phyloP scores from a whole-genome alignment of 192 early-diverging fungal genomes.

The Coemansia sp. region DNA sequence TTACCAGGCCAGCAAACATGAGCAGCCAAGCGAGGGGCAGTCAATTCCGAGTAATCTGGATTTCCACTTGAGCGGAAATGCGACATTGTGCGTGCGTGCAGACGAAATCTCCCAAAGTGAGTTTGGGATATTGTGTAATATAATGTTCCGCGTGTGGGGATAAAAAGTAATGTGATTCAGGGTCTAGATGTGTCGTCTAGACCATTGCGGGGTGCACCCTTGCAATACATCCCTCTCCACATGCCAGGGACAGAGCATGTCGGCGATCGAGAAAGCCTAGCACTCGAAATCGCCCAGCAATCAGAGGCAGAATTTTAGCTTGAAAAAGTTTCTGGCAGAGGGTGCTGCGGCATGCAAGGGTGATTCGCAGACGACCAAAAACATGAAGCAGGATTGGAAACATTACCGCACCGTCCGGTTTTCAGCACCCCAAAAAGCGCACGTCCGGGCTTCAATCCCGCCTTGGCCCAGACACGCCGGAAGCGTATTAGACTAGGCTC shows the following conservation, averaged over 20 bases:
- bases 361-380: not conserved
- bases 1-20: too few relatives aligned
- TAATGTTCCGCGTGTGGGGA: not conserved
- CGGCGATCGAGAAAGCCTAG: not conserved
- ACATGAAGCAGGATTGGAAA: not conserved
- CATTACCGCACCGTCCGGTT: not conserved
- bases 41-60: too few relatives aligned
- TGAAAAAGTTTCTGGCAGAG: too few relatives aligned
- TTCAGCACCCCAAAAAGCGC: not conserved
- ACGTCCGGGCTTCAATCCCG: constrained; percentile 3
- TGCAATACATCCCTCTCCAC: not conserved
- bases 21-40: not conserved
- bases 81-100: too few relatives aligned
- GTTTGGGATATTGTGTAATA: too few relatives aligned
- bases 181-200: not conserved
- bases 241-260: not conserved
- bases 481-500: not conserved
- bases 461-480: not conserved
- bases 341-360: too few relatives aligned
- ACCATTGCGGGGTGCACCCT: too few relatives aligned
- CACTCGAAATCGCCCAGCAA: too few relatives aligned
- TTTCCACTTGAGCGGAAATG: too few relatives aligned
- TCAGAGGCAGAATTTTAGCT: too few relatives aligned
- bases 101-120: too few relatives aligned
- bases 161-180: not conserved